A percentile compares a stretch with the other conserved stretches of the same genome.
phyloP scores from a whole-genome alignment of 331 rosid genomes.

The Pyrus hybrid region DNA sequence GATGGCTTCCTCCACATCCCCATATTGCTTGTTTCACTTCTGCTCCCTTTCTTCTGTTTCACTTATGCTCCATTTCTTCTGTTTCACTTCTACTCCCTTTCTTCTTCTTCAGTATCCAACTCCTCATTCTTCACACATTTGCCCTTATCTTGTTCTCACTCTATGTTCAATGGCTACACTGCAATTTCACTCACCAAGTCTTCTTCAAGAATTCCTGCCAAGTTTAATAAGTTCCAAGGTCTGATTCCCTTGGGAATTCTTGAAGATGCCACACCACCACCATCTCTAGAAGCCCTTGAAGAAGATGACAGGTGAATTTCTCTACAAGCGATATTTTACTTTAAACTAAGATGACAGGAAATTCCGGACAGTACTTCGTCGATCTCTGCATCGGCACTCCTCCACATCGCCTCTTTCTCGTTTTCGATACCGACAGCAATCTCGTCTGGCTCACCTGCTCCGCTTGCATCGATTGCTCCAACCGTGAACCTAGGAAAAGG shows the following conservation, averaged over 20 bases:
- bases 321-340: no score
- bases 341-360: no score
- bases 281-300: constrained; percentile 17
- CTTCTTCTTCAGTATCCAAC: constrained; percentile 10
- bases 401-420: no score
- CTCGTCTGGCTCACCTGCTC: no score
- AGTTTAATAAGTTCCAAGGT: constrained; percentile 76
- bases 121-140: constrained; percentile 41
- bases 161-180: constrained; percentile 20
- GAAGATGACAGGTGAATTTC: constrained; percentile 61
- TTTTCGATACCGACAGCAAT: no score
- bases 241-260: constrained; percentile 26
- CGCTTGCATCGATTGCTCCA: no score
- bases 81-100: constrained; percentile 11
- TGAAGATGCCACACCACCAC: constrained; percentile 16
- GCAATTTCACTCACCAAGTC: constrained; percentile 24
- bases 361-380: no score
- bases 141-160: constrained; percentile 32
- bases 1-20: constrained; percentile 54
- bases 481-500: constrained; percentile 38
- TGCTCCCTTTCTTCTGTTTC: no score
- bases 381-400: no score
- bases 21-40: no score
- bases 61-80: no score
- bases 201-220: constrained; percentile 45